Evolutionary conservation across 176 grass and related monocot genomes (phyloP), one percentile per base, ranked within the genome.

Genomic region (Eragrostis nindensis): DNA sequence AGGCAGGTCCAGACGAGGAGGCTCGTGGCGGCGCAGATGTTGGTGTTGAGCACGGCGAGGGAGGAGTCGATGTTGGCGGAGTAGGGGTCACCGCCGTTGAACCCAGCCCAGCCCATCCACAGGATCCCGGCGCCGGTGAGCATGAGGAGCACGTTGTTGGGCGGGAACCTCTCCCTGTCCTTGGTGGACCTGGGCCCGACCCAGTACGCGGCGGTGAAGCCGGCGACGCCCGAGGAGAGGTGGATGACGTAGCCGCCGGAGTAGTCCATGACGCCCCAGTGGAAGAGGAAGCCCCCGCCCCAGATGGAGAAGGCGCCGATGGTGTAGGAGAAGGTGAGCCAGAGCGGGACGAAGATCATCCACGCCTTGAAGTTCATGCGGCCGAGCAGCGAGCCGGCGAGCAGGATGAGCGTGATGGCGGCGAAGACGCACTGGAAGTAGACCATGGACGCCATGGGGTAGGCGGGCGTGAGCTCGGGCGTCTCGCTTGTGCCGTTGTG

Each of bases 241-340:
- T 97, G 94, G 80, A 97, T 97, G 40, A 97, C 94, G 61, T 97
- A 97, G 1, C 94, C 94, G 26, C 94, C 94, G 68, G 94, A 94
- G 76, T 97, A 97, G 74, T 97, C 94, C 44, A 97, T 97, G 84
- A 94, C 94, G 5, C 94, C 94, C 94, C 94, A 97, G 22, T 97
- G 94, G 89, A 92, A 97, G 52, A 97, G 89, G 87, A 97, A 97
- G 10, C 94, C 94, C 2, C 94, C 94, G 59, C 94, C 94, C 94
- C 94, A 97, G 48, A 97, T 36, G 0, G 94, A 97, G 84, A 97
- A 97, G 45, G 94, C 94, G 13, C 94, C 94, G 71, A 97, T 55
- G 71, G 94, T 97, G 84, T 97, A 97, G 76, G 91, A 94, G 75
- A 97, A 97, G 82, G 94, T 97, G 79, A 97, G 89, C 94, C 94